A percentile compares a stretch with the other conserved stretches of the same genome.
phyloP scores from a whole-genome alignment of 129 eudicot species.

The Apium graveolens region DNA sequence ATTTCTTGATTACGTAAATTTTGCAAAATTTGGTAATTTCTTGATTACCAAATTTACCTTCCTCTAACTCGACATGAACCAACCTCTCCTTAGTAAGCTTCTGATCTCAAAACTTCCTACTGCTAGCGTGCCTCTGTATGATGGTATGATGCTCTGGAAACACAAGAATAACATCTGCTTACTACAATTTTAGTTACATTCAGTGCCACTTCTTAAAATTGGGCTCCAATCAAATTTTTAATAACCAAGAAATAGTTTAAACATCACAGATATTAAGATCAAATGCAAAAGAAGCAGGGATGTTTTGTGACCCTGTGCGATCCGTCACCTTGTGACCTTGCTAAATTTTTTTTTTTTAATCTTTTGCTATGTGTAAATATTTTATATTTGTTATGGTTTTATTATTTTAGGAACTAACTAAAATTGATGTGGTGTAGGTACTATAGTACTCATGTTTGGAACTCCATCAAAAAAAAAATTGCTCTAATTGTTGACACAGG shows the following conservation, averaged over 20 bases:
- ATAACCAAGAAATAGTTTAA: no score
- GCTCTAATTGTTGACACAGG: conserved; percentile 85
- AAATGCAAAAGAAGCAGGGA: no score
- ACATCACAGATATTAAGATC: no score
- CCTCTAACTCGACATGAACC: conserved; percentile 36
- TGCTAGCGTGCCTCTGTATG: conserved; percentile 78
- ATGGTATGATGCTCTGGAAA: conserved; percentile 82
- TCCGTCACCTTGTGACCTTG: no score
- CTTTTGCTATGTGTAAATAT: background rate
- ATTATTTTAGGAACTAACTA: background rate
- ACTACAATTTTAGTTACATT: background rate
- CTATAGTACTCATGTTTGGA: conserved; percentile 75
- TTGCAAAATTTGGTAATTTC: no score
- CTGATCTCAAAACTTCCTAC: conserved; percentile 27
- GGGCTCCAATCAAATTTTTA: conserved; percentile 50
- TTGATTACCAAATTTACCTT: conserved; percentile 38
- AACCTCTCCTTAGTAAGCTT: conserved; percentile 31
- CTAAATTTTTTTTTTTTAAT: no score
- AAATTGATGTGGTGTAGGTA: conserved; percentile 35
- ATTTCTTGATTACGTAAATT: no score
- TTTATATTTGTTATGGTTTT: background rate
- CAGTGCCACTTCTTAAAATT: conserved; percentile 14
- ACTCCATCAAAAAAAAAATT: conserved; percentile 75
- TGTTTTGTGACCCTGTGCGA: no score
- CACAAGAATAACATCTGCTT: conserved; percentile 39